Conservation (phyloP, 495 filamentous ascomycete genomes). For the Xylaria sp. region DNA sequence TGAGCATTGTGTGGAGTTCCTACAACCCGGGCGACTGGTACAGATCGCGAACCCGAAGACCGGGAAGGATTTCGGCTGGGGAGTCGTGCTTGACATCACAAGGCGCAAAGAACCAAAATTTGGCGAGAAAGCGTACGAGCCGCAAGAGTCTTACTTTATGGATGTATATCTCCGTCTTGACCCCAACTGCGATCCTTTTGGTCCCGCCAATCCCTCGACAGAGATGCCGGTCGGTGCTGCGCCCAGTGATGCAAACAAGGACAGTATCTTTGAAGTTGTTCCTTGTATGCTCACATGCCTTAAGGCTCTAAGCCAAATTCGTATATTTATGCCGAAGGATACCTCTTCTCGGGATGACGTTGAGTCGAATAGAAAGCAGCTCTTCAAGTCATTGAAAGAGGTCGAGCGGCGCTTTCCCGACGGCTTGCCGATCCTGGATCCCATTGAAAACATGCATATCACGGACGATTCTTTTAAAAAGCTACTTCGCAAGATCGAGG, state of each 20-base stretch:
- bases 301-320: conserved; percentile 75
- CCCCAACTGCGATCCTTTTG: conserved; percentile 42
- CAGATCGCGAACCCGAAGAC: conserved; percentile 74
- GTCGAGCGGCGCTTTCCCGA: conserved; percentile 88
- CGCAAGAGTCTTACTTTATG: conserved; percentile 77
- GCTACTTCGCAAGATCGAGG: conserved; percentile 93
- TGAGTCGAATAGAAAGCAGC: conserved; percentile 66
- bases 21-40: conserved; percentile 84
- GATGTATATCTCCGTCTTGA: conserved; percentile 79
- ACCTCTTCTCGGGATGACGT: conserved; percentile 65
- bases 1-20: conserved; percentile 77
- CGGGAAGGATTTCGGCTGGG: conserved; percentile 88
- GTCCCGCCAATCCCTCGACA: conserved; percentile 36
- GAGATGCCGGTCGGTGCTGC: conserved; percentile 51
- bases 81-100: conserved; percentile 75
- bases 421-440: conserved; percentile 85
- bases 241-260: conserved; percentile 50
- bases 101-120: conserved; percentile 65
- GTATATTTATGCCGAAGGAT: conserved; percentile 81
- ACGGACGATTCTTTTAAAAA: conserved; percentile 91
- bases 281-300: conserved; percentile 86
- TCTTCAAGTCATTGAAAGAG: conserved; percentile 66
- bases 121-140: conserved; percentile 65
- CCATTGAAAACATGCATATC: conserved; percentile 94
- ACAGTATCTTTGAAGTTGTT: conserved; percentile 73